phyloP scores from a whole-genome alignment of 2,329 filamentous ascomycete species.

The Paracorniculantispora psalliotae region DNA sequence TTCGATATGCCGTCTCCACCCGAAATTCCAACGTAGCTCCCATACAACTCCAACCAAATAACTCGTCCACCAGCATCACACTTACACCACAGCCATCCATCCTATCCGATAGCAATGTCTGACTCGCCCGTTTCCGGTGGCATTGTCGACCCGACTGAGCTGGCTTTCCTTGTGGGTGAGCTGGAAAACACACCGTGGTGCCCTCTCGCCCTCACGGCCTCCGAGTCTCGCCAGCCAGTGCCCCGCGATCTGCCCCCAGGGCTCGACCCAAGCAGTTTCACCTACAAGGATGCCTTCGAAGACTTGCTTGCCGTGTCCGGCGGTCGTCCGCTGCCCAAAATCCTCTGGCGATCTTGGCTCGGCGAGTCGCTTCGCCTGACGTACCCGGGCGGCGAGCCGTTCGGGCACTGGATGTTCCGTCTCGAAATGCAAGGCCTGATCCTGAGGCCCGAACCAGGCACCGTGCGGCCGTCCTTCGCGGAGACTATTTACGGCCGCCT shows the following conservation, averaged over 20 bases:
- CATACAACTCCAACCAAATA: no score
- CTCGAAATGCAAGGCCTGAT: conserved; percentile 33
- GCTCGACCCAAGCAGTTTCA: conserved; percentile 37
- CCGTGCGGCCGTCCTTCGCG: no score
- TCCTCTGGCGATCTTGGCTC: conserved; percentile 31
- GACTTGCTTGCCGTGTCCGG: conserved; percentile 48
- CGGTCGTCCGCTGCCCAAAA: conserved; percentile 36
- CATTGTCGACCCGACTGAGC: not conserved
- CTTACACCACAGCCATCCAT: no score
- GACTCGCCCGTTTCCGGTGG: not conserved
- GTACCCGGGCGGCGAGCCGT: conserved; percentile 37
- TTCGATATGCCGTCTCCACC: no score
- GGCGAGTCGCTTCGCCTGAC: conserved; percentile 33
- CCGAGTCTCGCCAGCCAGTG: conserved; percentile 40
- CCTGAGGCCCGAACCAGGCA: no score
- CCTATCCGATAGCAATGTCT: not conserved
- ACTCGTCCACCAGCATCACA: no score
- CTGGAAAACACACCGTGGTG: conserved; percentile 36
- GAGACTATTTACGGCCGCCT: no score
- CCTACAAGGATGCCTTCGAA: conserved; percentile 54
- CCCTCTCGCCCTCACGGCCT: conserved; percentile 40
- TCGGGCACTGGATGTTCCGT: conserved; percentile 37
- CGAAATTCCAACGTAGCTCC: no score
- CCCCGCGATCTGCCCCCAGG: conserved; percentile 39
- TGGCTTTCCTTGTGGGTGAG: conserved; percentile 20